Percentiles rank a stretch among this genome's conserved stretches.
These are phyloP conservation scores for Canavalia gladiata DNA, from an alignment of 306 rosid genomes.

Conservation along the genomic window DNA sequence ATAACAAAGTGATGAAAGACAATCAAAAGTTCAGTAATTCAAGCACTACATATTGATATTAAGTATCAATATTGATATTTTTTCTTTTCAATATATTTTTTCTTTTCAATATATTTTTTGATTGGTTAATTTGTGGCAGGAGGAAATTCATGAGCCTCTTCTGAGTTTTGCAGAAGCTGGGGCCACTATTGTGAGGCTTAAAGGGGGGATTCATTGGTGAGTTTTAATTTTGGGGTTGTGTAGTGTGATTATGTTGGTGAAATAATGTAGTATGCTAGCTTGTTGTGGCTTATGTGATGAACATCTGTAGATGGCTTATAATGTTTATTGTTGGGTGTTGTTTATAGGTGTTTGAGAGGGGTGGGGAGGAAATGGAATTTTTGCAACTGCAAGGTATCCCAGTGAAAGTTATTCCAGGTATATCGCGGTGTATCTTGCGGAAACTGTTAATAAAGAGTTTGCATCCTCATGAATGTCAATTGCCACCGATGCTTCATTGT, in stretches of 20 bases:
- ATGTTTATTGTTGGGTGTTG: constrained; percentile 17
- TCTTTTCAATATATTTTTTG: constrained; percentile 1
- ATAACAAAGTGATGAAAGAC: no score
- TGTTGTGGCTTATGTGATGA: constrained; percentile 26
- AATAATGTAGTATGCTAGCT: not conserved
- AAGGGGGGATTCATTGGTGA: constrained; percentile 99
- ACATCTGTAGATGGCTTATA: not conserved
- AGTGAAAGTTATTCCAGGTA: constrained; percentile 97
- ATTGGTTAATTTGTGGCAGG: constrained; percentile 58
- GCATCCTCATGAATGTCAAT: constrained; percentile 20
- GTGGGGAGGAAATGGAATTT: constrained; percentile 99
- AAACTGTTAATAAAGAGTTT: not conserved
- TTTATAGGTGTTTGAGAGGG: constrained; percentile 94
- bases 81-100: not conserved
- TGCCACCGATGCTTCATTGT: constrained; percentile 21
- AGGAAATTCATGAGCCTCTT: constrained; percentile 94
- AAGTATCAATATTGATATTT: no score
- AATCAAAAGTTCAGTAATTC: no score
- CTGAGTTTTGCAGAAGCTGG: constrained; percentile 97
- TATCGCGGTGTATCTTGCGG: not conserved
- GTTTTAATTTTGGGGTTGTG: constrained; percentile 40
- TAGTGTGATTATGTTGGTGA: not conserved
- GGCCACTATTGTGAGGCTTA: constrained; percentile 91
- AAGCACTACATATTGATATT: no score
- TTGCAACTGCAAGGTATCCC: constrained; percentile 90